Percentiles rank a stretch among this genome's conserved stretches.
phyloP scores from a whole-genome alignment of 306 rosid species.

The Corylus heterophylla region DNA sequence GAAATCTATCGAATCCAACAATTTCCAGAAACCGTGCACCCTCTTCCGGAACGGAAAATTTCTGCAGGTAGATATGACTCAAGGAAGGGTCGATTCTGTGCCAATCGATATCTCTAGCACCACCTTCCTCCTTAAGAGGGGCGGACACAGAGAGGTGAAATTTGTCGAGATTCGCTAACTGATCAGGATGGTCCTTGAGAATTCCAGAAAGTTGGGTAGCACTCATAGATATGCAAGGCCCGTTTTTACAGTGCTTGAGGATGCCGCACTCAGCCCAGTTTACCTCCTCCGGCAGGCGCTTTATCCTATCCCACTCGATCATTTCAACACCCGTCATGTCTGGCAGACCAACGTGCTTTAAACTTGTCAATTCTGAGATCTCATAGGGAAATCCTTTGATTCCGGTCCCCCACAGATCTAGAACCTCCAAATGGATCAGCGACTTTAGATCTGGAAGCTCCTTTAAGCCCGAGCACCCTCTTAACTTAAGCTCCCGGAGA shows the following conservation, averaged over 20 bases:
- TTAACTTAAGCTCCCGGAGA: slow-evolving; percentile 30
- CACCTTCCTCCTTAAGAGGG: background rate
- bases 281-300: slow-evolving; percentile 27
- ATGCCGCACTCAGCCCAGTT: slow-evolving; percentile 29
- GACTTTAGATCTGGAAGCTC: slow-evolving; percentile 7
- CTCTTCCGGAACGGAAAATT: slow-evolving; percentile 1
- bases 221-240: slow-evolving; percentile 23
- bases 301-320: slow-evolving; percentile 20
- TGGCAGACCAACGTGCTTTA: slow-evolving; percentile 35
- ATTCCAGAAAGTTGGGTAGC: background rate
- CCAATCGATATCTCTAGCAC: slow-evolving; percentile 4
- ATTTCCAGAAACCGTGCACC: slow-evolving; percentile 7
- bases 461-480: slow-evolving; percentile 15
- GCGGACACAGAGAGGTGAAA: background rate
- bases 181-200: slow-evolving; percentile 23
- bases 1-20: background rate
- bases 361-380: slow-evolving; percentile 13
- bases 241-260: background rate
- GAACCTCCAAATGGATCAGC: slow-evolving; percentile 23
- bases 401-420: slow-evolving; percentile 27
- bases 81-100: slow-evolving; percentile 1
- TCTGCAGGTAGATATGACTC: background rate
- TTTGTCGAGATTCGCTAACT: slow-evolving; percentile 5
- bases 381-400: slow-evolving; percentile 22
- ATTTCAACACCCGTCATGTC: background rate